Percentiles rank a stretch among this genome's conserved stretches.
Conservation (phyloP, 768 basidiomycete species). For the Hydnomerulius pinastri region DNA sequence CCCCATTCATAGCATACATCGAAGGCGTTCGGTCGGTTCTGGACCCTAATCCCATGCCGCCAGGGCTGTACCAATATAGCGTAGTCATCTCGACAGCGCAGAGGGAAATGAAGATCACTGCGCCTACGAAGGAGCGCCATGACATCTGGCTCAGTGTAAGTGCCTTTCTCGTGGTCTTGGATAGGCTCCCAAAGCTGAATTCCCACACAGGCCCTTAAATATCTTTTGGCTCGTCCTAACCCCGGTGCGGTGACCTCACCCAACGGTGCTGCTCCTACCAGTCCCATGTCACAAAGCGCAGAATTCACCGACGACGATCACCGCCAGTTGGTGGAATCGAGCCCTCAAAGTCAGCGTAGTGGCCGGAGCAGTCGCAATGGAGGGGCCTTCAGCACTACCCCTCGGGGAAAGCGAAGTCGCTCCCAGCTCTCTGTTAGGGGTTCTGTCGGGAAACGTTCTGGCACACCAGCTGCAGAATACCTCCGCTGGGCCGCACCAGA, state of each 20-base stretch:
- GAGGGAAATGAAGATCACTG: constrained; percentile 98
- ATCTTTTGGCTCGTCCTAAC: constrained; percentile 79
- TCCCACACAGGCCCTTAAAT: constrained; percentile 76
- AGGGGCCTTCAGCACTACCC: constrained; percentile 74
- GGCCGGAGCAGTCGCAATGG: constrained; percentile 57
- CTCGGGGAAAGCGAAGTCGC: constrained; percentile 73
- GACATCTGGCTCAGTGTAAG: constrained; percentile 94
- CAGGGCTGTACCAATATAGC: constrained; percentile 90
- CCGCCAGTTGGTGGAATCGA: constrained; percentile 48
- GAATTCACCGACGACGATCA: constrained; percentile 55
- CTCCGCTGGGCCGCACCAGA: constrained; percentile 78
- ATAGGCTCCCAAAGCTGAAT: constrained; percentile 9
- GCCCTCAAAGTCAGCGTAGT: constrained; percentile 77
- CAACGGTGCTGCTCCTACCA: constrained; percentile 42
- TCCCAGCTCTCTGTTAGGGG: constrained; percentile 74
- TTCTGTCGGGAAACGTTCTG: constrained; percentile 81
- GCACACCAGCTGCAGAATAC: constrained; percentile 92
- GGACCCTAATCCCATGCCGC: constrained; percentile 95
- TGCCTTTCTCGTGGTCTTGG: constrained; percentile 14
- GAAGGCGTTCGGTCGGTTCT: constrained; percentile 90
- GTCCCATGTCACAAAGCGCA: constrained; percentile 47
- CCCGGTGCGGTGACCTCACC: constrained; percentile 25
- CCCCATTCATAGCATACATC: constrained; percentile 70
- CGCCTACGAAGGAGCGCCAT: constrained; percentile 91
- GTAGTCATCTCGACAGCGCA: constrained; percentile 91